Conservation (phyloP, 2,329 filamentous ascomycete species). For the Fusarium hostae region DNA sequence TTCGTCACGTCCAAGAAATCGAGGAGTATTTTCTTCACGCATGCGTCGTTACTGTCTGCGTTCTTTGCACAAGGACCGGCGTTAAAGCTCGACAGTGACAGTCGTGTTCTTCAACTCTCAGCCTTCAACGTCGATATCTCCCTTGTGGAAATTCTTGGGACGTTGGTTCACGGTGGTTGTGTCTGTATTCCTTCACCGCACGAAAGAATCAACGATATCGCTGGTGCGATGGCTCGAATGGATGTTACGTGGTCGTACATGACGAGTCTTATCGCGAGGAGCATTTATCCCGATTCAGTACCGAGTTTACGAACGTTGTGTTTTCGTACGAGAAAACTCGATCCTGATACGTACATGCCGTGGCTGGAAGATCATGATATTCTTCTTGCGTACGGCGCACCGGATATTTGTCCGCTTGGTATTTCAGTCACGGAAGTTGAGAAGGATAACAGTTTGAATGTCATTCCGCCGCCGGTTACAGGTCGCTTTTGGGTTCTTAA, state of each 20-base stretch:
- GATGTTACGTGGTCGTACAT: slow-evolving; percentile 64
- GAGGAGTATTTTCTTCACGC: slow-evolving; percentile 71
- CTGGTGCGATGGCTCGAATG: slow-evolving; percentile 61
- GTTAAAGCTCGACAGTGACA: slow-evolving; percentile 60
- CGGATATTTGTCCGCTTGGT: slow-evolving; percentile 63
- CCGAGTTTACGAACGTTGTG: slow-evolving; percentile 55
- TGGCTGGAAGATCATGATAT: slow-evolving; percentile 60
- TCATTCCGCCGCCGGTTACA: slow-evolving; percentile 60
- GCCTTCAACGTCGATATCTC: slow-evolving; percentile 65
- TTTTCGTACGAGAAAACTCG: slow-evolving; percentile 61
- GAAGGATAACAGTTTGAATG: slow-evolving; percentile 50
- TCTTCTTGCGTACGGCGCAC: slow-evolving; percentile 62
- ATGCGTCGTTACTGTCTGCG: slow-evolving; percentile 66
- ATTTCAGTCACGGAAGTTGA: slow-evolving; percentile 60
- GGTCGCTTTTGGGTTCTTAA: slow-evolving; percentile 66
- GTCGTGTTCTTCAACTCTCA: slow-evolving; percentile 67
- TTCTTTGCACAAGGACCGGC: slow-evolving; percentile 62
- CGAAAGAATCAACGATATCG: slow-evolving; percentile 61
- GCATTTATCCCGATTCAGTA: slow-evolving; percentile 51
- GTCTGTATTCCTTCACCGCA: slow-evolving; percentile 66
- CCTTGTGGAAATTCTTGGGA: slow-evolving; percentile 62
- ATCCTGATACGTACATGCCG: slow-evolving; percentile 59
- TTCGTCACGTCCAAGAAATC: slow-evolving; percentile 68
- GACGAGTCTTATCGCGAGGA: slow-evolving; percentile 68
- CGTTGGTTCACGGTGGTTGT: slow-evolving; percentile 66